Evolutionary conservation across 345 rosid species (phyloP).

Genomic region (Dovyalis caffra): DNA sequence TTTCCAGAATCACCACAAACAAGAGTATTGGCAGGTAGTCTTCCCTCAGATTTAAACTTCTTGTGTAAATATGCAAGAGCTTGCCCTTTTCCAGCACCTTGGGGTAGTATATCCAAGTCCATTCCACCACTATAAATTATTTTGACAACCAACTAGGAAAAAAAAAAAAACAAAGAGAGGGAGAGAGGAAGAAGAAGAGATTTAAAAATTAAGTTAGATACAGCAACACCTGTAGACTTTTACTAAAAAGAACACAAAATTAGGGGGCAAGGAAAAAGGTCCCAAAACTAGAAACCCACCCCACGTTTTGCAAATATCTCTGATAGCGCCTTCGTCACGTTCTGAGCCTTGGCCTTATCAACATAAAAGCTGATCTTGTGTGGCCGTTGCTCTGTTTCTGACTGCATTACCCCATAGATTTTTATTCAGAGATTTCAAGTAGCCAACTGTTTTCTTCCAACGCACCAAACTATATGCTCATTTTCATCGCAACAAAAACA

Average conservation of each 20-base stretch:
- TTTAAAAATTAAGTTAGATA: not conserved
- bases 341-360: slow-evolving; percentile 75
- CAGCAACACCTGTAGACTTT: not conserved
- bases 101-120: slow-evolving; percentile 91
- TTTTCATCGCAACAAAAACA: not conserved
- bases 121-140: slow-evolving; percentile 92
- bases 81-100: slow-evolving; percentile 99
- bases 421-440: slow-evolving; percentile 9
- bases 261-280: not conserved
- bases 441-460: slow-evolving; percentile 4
- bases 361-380: slow-evolving; percentile 93
- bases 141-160: slow-evolving; percentile 79
- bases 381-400: slow-evolving; percentile 85
- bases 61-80: slow-evolving; percentile 83
- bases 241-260: not conserved
- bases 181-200: not conserved
- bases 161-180: not conserved
- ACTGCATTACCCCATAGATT: slow-evolving; percentile 42
- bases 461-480: not conserved
- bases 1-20: slow-evolving; percentile 99
- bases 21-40: slow-evolving; percentile 77
- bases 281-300: slow-evolving; percentile 38
- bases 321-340: slow-evolving; percentile 58
- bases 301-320: slow-evolving; percentile 56
- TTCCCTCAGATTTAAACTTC: slow-evolving; percentile 71